These are phyloP conservation scores for Huntiella omanensis DNA, from an alignment of 2,329 filamentous ascomycete genomes.

Conservation along the genomic window DNA sequence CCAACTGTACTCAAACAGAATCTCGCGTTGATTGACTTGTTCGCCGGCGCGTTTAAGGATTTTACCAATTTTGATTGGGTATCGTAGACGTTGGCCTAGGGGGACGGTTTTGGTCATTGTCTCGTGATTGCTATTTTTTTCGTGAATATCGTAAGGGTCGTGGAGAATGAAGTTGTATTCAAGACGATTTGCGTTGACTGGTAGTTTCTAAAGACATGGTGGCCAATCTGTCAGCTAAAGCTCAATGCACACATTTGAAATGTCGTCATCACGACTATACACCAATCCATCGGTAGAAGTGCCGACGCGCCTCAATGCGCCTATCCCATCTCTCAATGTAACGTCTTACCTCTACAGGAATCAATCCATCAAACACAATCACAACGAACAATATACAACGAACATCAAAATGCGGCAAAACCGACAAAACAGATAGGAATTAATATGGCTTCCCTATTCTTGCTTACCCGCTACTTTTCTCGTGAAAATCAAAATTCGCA, in stretches of 20 bases:
- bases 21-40: constrained; percentile 53
- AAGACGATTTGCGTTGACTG: neutral
- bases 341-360: too few species aligned
- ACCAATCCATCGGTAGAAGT: too few species aligned
- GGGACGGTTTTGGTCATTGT: constrained; percentile 28
- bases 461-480: too few species aligned
- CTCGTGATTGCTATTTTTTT: neutral
- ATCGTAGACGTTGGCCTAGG: constrained; percentile 51
- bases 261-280: neutral
- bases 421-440: too few species aligned
- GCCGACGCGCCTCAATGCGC: too few species aligned
- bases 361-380: too few species aligned
- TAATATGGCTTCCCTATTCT: too few species aligned
- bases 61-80: constrained; percentile 82
- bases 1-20: constrained; percentile 75
- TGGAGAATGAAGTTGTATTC: neutral
- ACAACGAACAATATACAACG: too few species aligned
- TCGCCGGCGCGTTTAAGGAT: constrained; percentile 63
- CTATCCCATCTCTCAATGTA: too few species aligned
- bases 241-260: neutral
- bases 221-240: neutral
- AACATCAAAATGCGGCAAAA: too few species aligned
- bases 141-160: neutral
- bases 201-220: neutral
- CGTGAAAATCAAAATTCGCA: too few species aligned